Conservation (phyloP, 805 yeast genomes). For the Kazachstania psychrophila region DNA sequence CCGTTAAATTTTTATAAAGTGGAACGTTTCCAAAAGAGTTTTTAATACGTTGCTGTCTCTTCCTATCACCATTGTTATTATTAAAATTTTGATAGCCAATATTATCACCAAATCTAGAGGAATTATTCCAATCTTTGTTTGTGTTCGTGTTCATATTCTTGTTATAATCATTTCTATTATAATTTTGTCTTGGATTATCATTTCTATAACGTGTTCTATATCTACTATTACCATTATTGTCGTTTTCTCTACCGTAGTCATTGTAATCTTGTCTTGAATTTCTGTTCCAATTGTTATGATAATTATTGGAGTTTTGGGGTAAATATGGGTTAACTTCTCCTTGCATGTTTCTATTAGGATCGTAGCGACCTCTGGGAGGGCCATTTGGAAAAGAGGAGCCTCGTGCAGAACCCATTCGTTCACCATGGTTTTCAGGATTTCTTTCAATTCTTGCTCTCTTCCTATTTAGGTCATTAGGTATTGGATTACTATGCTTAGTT, state of each 20-base stretch:
- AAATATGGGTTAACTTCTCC: background rate
- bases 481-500: no score
- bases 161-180: background rate
- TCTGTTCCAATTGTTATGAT: background rate
- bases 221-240: background rate
- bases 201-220: background rate
- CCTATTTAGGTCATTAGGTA: background rate
- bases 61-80: background rate
- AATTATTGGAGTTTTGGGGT: background rate
- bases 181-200: background rate
- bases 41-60: background rate
- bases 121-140: background rate
- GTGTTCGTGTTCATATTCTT: background rate
- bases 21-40: conserved; percentile 6
- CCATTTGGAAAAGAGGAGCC: no score
- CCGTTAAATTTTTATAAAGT: conserved; percentile 8
- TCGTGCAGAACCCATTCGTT: no score
- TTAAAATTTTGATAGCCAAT: background rate
- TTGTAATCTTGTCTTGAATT: background rate
- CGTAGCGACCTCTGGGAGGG: no score
- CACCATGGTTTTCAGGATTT: background rate
- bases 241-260: background rate
- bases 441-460: background rate
- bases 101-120: no score
- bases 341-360: background rate